These are phyloP conservation scores for Lipomyces yamadae DNA, from an alignment of 805 yeast genomes.

Conservation along the genomic window DNA sequence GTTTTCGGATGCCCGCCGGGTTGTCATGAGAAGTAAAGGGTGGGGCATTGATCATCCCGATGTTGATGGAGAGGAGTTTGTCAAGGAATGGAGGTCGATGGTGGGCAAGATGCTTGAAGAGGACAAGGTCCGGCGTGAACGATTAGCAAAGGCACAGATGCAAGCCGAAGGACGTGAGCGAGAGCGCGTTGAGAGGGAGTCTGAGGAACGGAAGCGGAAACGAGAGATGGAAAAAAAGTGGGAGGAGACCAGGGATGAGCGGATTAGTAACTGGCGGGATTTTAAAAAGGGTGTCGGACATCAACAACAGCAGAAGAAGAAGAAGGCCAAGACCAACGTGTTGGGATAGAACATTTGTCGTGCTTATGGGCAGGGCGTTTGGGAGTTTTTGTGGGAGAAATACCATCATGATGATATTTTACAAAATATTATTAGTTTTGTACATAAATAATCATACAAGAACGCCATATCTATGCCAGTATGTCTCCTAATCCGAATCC, in stretches of 20 bases:
- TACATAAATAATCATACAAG: background rate
- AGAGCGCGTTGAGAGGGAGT: conserved; percentile 46
- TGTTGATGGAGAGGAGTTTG: conserved; percentile 47
- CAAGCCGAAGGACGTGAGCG: conserved; percentile 50
- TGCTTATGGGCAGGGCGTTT: background rate
- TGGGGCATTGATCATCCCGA: conserved; percentile 50
- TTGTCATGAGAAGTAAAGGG: conserved; percentile 48
- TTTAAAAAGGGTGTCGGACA: conserved; percentile 48
- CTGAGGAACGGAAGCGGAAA: conserved; percentile 46
- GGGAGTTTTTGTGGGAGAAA: background rate
- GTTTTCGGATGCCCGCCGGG: conserved; percentile 52
- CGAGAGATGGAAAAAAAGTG: conserved; percentile 54
- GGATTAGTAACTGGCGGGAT: conserved; percentile 66
- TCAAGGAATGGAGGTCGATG: conserved; percentile 50
- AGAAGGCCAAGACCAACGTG: conserved; percentile 52
- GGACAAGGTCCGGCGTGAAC: conserved; percentile 52
- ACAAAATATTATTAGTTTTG: background rate
- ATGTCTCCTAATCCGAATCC: background rate
- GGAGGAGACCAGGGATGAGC: conserved; percentile 63
- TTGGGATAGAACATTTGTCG: conserved; percentile 44
- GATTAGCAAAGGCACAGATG: conserved; percentile 51
- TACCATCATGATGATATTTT: too few relatives aligned
- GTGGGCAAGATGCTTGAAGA: conserved; percentile 54
- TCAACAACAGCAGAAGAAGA: conserved; percentile 49
- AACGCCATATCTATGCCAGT: background rate